phyloP scores from a whole-genome alignment of 192 early-diverging fungal species.

The Phlyctochytrium planicorne region DNA sequence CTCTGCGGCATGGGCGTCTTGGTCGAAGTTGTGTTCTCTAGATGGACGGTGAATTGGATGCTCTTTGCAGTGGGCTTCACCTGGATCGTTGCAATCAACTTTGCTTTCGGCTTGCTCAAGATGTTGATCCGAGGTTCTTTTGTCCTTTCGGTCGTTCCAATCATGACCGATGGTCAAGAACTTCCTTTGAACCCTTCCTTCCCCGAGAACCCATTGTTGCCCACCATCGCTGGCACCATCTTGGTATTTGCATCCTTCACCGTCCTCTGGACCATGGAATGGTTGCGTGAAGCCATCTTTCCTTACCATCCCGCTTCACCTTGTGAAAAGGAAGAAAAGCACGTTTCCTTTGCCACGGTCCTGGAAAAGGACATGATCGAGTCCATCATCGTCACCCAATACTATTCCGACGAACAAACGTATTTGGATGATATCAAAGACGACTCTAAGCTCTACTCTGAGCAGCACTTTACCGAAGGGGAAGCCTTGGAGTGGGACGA shows the following conservation, averaged over 20 bases:
- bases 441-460: too few relatives aligned
- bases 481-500: too few relatives aligned
- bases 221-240: not conserved
- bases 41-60: not conserved
- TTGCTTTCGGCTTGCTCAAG: not conserved
- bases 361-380: too few relatives aligned
- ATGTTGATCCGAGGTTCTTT: too few relatives aligned
- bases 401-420: too few relatives aligned
- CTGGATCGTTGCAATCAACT: not conserved
- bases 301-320: not conserved
- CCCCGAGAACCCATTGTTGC: not conserved
- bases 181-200: not conserved
- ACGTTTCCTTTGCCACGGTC: too few relatives aligned
- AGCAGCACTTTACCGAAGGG: too few relatives aligned
- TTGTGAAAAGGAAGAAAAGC: too few relatives aligned
- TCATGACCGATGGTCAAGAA: not conserved
- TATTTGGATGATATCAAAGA: too few relatives aligned
- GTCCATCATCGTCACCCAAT: too few relatives aligned
- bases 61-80: not conserved
- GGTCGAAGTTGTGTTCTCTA: not conserved
- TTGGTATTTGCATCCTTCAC: not conserved
- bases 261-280: not conserved
- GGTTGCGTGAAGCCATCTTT: not conserved
- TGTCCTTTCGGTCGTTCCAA: not conserved
- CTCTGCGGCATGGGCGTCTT: not conserved